Base-by-base conservation (phyloP, 345 rosid genomes). In the Anacardium occidentale region DNA sequence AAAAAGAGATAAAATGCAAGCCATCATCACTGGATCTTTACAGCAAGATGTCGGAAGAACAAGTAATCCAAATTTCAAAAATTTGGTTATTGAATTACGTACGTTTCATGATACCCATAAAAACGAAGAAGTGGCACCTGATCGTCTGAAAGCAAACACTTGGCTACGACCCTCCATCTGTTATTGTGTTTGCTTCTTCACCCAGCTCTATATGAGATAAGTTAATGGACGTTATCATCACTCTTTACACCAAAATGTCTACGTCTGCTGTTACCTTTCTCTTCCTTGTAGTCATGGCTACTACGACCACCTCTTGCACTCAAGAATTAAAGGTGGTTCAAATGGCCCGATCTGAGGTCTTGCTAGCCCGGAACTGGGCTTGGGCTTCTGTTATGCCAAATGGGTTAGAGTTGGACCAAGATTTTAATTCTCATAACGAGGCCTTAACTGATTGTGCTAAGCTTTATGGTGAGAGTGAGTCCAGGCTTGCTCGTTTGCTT, bases 401-500 rank as follows among this genome's bases (percentile, higher is more conserved):
- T 29, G 75, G 62, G 17, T 64, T 73, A 68, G 62, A 75, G n/a
- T 64, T 70, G 66, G 60, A 75, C 51, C 66, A 51, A 0, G 70
- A 34, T 54, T 63, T 64, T 8, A 62, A 61, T 51, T 12, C 44
- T n/a, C 55, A 55, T 71, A 50, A 22, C 42, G 70, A 64, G 82
- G 87, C 76, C 22, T 69, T 82, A 25, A 76, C 79, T 1, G 89
- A 83, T 21, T 91, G 94, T 66, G 85, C 21, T 57, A 78, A 78
- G 80, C 84, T 89, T 7, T 86, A 89, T 53, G 85, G 76, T 6
- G 84, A 80, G 34, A 81, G 90, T 56, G 87, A 86, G 80, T 83
- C 51, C 7, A 77, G 87, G 75, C 80, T 91, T n/a, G 72, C 64
- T 57, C 51, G 48, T 54, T 68, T 87, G 70, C 69, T 82, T 40